Percentiles rank a stretch among this genome's conserved stretches.
These are phyloP conservation scores for Nannochloris sp. DNA, from an alignment of 139 green algal species.

Conservation along the genomic window DNA sequence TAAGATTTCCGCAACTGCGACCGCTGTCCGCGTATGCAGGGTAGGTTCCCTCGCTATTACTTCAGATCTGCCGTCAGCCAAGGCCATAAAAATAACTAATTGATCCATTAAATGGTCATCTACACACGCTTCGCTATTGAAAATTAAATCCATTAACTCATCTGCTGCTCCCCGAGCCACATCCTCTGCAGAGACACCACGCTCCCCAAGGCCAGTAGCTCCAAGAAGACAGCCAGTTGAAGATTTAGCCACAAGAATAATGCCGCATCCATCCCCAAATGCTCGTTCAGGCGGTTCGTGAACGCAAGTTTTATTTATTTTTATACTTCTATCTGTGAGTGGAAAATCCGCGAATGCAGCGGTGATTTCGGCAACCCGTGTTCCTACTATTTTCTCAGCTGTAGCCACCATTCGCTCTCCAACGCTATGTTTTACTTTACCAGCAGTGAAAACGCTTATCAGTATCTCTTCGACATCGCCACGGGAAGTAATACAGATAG, in stretches of 20 bases:
- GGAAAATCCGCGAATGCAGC: too few relatives aligned
- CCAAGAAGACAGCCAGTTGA: conserved; percentile 47
- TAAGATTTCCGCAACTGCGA: conserved; percentile 52
- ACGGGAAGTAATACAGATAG: conserved; percentile 38
- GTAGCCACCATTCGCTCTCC: conserved; percentile 33
- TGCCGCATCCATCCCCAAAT: conserved; percentile 44
- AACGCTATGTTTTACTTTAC: conserved; percentile 9
- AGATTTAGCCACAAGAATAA: conserved; percentile 48
- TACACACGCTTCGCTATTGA: conserved; percentile 35
- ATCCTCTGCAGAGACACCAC: conserved; percentile 28
- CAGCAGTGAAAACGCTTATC: conserved; percentile 43
- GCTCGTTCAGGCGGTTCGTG: conserved; percentile 19
- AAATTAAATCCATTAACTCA: conserved; percentile 52
- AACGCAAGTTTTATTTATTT: conserved; percentile 2
- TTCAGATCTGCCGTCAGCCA: conserved; percentile 53
- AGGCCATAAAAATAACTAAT: conserved; percentile 78
- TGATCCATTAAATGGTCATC: conserved; percentile 60
- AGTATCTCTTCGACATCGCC: conserved; percentile 27
- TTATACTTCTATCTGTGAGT: background rate
- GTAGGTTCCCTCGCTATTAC: conserved; percentile 51
- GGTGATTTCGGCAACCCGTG: background rate
- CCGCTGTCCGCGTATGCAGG: conserved; percentile 75
- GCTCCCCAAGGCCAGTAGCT: conserved; percentile 29
- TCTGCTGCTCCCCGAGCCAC: conserved; percentile 30
- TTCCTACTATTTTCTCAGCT: conserved; percentile 4